Base-by-base conservation (phyloP, 2,329 filamentous ascomycete species). In the Fusarium mangiferae region DNA sequence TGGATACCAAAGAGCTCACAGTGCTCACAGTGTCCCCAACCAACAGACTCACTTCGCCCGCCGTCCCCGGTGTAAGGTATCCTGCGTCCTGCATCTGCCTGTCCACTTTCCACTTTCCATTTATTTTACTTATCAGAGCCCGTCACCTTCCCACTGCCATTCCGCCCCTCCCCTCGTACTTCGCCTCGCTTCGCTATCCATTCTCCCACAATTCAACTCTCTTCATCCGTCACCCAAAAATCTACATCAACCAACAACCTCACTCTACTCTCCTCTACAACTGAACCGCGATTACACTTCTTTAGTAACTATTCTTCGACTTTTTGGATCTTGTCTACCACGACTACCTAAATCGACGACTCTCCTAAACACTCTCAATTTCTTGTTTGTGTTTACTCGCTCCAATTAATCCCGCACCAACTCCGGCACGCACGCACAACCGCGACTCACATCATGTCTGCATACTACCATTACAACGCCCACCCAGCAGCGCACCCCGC, bases 391-490 rank as follows among this genome's bases (percentile, higher is more conserved):
- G 65, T 74, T 70, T 70, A 42, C 52, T 66, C 39, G 48, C 60
- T 51, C 59, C 68, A 72, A 62, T 77, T 78, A 81, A 80, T 80
- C 74, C 77, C 77, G 76, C 78, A 79, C 44, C 67, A 77, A 73
- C 59, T 66, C 68, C 64, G 60, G 61, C 57, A 67, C 55, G 24
- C 36, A 65, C 73, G 38, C 72, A 66, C 68, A 58, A 30, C 42
- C 57, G 48, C 66, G 33, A 63, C 57, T 67, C 54, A 58, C 69
- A 87, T 83, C 83, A 91, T 92, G 90, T 89, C 90, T 84, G 85
- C 87, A 80, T 92, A 90, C 83, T 91, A 90, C 81, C 87, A 89
- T 80, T 91, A 87, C 84, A 87, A 87, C 81, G 82, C 87, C 73
- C 89, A 91, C 81, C 85, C 89, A 75, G 88, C 89, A 75, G 88